These are phyloP conservation scores for Colletotrichum sp. DNA, from an alignment of 2,329 filamentous ascomycete species.

Conservation along the genomic window DNA sequence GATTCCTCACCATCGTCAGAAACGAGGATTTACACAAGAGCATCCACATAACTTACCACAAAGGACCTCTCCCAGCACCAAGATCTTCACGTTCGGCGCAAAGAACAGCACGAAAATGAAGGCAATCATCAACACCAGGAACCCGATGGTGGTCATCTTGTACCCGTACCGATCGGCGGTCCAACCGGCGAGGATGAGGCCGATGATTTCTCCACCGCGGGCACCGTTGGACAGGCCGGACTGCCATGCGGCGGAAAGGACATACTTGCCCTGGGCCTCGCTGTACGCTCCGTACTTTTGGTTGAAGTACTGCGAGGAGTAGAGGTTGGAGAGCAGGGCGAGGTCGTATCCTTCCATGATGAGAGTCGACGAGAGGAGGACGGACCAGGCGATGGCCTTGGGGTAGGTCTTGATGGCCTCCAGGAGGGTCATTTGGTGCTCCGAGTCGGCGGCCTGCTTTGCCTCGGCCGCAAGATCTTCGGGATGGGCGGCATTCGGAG, in stretches of 20 bases:
- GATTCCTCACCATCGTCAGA: conserved; percentile 41
- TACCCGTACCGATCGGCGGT: conserved; percentile 56
- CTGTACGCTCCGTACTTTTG: conserved; percentile 48
- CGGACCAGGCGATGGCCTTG: conserved; percentile 53
- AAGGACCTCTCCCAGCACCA: conserved; percentile 55
- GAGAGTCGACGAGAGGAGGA: conserved; percentile 48
- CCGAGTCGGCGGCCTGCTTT: conserved; percentile 42
- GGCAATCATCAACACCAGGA: conserved; percentile 48
- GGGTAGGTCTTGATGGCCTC: conserved; percentile 47
- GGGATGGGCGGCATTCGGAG: not conserved
- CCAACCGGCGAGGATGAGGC: conserved; percentile 58
- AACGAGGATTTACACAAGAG: too few species aligned
- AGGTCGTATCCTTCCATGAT: conserved; percentile 60
- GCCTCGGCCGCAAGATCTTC: conserved; percentile 39
- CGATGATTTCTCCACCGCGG: conserved; percentile 58
- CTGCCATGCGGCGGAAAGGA: conserved; percentile 62
- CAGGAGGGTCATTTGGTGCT: conserved; percentile 45
- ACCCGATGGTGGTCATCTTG: conserved; percentile 52
- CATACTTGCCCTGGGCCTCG: conserved; percentile 40
- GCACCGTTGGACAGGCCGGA: conserved; percentile 59
- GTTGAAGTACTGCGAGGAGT: conserved; percentile 50
- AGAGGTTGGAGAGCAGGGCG: conserved; percentile 53
- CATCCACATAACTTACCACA: conserved; percentile 36
- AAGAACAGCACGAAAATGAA: conserved; percentile 63
- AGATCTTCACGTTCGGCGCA: conserved; percentile 47